Base-by-base conservation (phyloP, 805 yeast genomes). In the Cyberlindnera amylophila region DNA sequence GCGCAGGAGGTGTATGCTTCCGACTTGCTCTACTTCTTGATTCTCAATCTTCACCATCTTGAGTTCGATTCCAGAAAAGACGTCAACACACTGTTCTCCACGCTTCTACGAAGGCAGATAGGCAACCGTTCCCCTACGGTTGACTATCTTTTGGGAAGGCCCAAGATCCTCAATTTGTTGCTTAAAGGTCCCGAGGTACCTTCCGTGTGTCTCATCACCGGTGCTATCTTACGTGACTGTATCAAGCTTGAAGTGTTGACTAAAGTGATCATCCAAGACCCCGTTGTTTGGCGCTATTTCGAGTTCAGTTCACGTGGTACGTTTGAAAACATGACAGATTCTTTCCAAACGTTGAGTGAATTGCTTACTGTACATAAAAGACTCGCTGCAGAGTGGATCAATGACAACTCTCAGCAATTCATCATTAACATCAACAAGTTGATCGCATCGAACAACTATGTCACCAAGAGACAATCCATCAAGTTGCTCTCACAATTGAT, bases 11-110 rank as follows among this genome's bases (percentile, higher is more conserved):
- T 88, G 2, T 86, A 85, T 56, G 63, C 75, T 8, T 70, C 84
- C 1, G 95, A 89, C 59, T 67, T 85, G 44, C 72, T 93, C 27
- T 75, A 74, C 49, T 70, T 71, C 17, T 64, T 93, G 47, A 69
- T 87, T 12, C 59, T 66, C 15, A 75, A 81, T 54, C 66, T 93
- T 42, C 67, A 66, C n/a, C 70, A 72, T 27, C 71, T 93, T 42
- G 96, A 88, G 49, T 90, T 93, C 64, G 98, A 93, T 59, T 79
- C 95, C 34, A 72, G 96, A 42, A 89, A 91, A 55, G 93, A 86
- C 53, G 91, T 88, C 13, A 73, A 79, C 4, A 67, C 77, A 5
- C 61, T 93, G 39, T 88, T 89, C 59, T 76, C 81, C 48, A 81
- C 87, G 4, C 71, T 95, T 32, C 72, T 93, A 48, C 79, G 90